phyloP scores from a whole-genome alignment of 179 eudicot genomes.

The Monotropa hypopitys region DNA sequence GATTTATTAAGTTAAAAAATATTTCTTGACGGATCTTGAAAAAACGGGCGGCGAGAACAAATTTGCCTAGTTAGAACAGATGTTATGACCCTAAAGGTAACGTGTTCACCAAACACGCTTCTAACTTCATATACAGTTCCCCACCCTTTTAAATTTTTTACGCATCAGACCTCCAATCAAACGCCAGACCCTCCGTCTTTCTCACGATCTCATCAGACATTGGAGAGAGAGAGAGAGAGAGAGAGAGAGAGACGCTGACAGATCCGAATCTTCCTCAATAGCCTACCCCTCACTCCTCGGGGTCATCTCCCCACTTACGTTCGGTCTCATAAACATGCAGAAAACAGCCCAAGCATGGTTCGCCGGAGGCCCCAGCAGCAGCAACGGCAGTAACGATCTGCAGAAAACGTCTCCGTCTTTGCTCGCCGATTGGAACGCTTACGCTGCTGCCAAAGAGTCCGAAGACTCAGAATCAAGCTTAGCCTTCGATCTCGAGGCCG shows the following conservation, averaged over 20 bases:
- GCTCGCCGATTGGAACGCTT: constrained; percentile 66
- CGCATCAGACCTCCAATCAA: constrained; percentile 1
- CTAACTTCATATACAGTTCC: too few species aligned
- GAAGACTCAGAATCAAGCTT: constrained; percentile 14
- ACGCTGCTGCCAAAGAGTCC: constrained; percentile 30
- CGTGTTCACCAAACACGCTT: too few species aligned
- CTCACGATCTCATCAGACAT: too few species aligned
- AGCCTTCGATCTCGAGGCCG: constrained; percentile 57
- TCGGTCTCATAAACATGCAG: constrained; percentile 6
- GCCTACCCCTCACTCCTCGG: not conserved
- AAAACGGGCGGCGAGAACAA: too few species aligned
- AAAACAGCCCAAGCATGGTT: constrained; percentile 49
- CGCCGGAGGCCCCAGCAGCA: constrained; percentile 38
- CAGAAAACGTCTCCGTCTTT: constrained; percentile 33
- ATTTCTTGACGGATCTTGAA: too few species aligned
- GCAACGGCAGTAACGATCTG: constrained; percentile 13
- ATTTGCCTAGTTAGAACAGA: too few species aligned
- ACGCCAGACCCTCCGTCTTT: not conserved
- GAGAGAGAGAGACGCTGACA: not conserved
- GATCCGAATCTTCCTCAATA: not conserved
- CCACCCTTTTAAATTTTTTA: too few species aligned
- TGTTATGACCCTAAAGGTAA: too few species aligned
- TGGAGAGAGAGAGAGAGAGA: not conserved
- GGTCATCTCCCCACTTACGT: not conserved
- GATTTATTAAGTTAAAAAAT: too few species aligned